Conservation (phyloP, 2,329 filamentous ascomycete genomes). For the Penicillium sp. region DNA sequence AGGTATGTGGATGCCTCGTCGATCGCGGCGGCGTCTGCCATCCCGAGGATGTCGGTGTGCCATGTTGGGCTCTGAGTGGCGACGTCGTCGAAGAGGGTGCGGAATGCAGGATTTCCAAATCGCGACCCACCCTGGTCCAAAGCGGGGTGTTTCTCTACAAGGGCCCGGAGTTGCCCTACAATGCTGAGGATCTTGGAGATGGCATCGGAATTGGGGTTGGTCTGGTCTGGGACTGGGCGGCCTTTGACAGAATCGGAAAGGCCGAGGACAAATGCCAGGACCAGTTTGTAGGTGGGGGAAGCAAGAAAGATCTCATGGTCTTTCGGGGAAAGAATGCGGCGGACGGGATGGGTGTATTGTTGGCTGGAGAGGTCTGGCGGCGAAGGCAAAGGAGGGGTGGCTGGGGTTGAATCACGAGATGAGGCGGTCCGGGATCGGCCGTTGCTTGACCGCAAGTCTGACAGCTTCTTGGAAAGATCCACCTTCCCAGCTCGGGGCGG, state of each 20-base stretch:
- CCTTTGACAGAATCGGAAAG: conserved; percentile 76
- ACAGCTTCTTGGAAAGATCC: conserved; percentile 44
- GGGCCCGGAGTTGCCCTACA: conserved; percentile 65
- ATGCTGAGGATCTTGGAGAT: conserved; percentile 67
- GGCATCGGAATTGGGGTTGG: conserved; percentile 59
- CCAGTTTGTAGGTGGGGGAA: conserved; percentile 72
- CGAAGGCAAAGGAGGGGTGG: conserved; percentile 70
- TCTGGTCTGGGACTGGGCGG: conserved; percentile 28
- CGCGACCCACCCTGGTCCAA: conserved; percentile 83
- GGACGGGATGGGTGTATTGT: conserved; percentile 65
- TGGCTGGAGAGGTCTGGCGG: conserved; percentile 63
- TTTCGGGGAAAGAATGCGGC: conserved; percentile 75
- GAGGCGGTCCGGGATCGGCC: conserved; percentile 31
- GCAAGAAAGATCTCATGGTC: conserved; percentile 81
- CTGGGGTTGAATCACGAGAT: conserved; percentile 61
- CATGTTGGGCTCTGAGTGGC: conserved; percentile 39
- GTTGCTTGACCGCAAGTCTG: conserved; percentile 34
- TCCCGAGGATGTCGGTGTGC: conserved; percentile 43
- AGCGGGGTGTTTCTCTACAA: conserved; percentile 71
- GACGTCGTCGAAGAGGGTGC: conserved; percentile 66
- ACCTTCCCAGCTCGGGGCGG: conserved; percentile 24
- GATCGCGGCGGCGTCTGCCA: conserved; percentile 52
- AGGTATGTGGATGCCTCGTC: conserved; percentile 79
- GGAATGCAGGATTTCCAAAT: conserved; percentile 93
- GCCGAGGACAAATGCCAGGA: conserved; percentile 81